These are phyloP conservation scores for Vigna radiata DNA, from an alignment of 306 rosid genomes.

Conservation along the genomic window DNA sequence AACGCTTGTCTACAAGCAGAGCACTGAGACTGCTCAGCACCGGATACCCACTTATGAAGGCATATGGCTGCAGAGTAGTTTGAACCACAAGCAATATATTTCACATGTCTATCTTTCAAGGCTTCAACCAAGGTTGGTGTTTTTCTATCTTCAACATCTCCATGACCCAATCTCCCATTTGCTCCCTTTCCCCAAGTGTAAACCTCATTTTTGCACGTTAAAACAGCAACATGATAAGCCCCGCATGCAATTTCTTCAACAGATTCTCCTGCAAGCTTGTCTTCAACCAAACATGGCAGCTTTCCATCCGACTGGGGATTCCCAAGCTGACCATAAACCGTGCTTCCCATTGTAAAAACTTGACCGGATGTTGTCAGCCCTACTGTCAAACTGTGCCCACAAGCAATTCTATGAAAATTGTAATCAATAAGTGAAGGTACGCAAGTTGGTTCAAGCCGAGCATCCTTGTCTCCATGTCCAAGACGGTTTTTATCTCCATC, in stretches of 20 bases:
- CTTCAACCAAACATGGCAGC: slow-evolving; percentile 83
- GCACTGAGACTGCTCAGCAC: slow-evolving; percentile 98
- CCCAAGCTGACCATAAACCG: slow-evolving; percentile 99
- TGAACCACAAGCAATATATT: slow-evolving; percentile 91
- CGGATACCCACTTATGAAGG: slow-evolving; percentile 97
- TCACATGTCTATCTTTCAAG: slow-evolving; percentile 92
- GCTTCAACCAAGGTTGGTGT: slow-evolving; percentile 85
- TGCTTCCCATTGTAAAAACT: slow-evolving; percentile 95
- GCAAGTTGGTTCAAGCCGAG: slow-evolving; percentile 92
- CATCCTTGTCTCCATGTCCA: slow-evolving; percentile 98
- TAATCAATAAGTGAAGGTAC: slow-evolving; percentile 81
- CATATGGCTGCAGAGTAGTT: slow-evolving; percentile 91
- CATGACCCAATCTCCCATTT: slow-evolving; percentile 98
- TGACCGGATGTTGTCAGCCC: slow-evolving; percentile 90
- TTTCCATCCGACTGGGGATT: slow-evolving; percentile 90
- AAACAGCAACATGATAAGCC: slow-evolving; percentile 88
- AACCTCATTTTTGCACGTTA: slow-evolving; percentile 89
- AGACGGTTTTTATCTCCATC: slow-evolving; percentile 98
- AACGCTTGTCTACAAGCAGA: slow-evolving; percentile 98
- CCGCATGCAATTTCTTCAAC: slow-evolving; percentile 93
- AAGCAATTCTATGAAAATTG: slow-evolving; percentile 92
- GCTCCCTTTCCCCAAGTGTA: slow-evolving; percentile 99
- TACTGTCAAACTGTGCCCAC: slow-evolving; percentile 95
- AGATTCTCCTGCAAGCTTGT: slow-evolving; percentile 77
- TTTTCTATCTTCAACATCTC: slow-evolving; percentile 94